A percentile compares a stretch with the other conserved stretches of the same genome.
Evolutionary conservation across 2,329 filamentous ascomycete genomes (phyloP).

Genomic region (Fusarium scirpi): DNA sequence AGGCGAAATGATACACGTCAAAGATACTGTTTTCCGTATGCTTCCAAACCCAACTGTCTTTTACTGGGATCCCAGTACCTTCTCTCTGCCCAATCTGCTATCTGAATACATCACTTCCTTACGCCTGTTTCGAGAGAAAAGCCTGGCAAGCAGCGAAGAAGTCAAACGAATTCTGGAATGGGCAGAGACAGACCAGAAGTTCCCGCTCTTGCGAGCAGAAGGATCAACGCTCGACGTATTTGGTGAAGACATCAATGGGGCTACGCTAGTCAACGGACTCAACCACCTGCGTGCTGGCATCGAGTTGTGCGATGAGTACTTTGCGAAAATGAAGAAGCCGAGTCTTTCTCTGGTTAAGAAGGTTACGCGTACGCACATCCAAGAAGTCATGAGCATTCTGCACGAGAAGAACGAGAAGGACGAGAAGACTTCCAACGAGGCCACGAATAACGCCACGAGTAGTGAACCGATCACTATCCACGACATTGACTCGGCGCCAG

Average conservation of each 20-base stretch:
- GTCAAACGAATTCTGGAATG: constrained; percentile 19
- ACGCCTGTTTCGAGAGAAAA: neutral
- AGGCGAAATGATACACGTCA: constrained; percentile 52
- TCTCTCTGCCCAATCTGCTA: constrained; percentile 27
- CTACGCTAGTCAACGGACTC: constrained; percentile 27
- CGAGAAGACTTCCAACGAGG: neutral
- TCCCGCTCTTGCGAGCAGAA: constrained; percentile 17
- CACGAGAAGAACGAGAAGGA: constrained; percentile 21
- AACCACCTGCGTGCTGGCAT: constrained; percentile 25
- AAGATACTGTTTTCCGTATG: constrained; percentile 54
- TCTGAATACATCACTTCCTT: constrained; percentile 19
- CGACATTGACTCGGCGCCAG: constrained; percentile 31
- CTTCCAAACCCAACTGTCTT: constrained; percentile 55
- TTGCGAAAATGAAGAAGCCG: constrained; percentile 18
- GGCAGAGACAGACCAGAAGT: constrained; percentile 25
- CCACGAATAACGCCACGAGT: accelerated
- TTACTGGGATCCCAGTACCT: constrained; percentile 37
- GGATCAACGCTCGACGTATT: constrained; percentile 28
- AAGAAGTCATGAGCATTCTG: constrained; percentile 28
- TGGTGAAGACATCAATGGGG: constrained; percentile 25
- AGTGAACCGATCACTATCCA: constrained; percentile 11
- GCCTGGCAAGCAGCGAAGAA: constrained; percentile 7
- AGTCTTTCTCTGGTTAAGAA: constrained; percentile 15
- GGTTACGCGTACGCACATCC: constrained; percentile 28
- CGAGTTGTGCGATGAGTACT: constrained; percentile 28